Base-by-base conservation (phyloP, 2,329 filamentous ascomycete genomes). In the Mycosphaerelloides madeirae region DNA sequence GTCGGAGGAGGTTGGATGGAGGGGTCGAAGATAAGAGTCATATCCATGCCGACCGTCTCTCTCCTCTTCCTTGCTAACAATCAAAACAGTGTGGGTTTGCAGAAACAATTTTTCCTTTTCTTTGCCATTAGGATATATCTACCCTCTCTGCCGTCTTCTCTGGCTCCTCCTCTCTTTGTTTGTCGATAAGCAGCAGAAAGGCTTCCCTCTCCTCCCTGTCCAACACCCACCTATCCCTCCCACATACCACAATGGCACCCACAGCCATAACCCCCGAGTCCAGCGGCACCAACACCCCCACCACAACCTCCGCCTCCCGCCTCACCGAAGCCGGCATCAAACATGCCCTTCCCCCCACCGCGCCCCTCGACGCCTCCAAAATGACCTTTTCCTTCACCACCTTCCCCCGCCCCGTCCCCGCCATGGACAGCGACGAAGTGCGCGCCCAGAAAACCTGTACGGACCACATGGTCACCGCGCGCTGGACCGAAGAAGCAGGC, bases 391-490 rank as follows among this genome's bases (percentile, higher is more conserved):
- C 65, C 43, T 63, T 66, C 59, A 73, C 67, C 46, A 61, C 57
- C 2, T 43, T 60, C 3, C 70, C 70, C 3, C 68, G 69, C 44
- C 19, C 66, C 19, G 68, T 72, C 3, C 73, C 72, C 29, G 61
- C 53, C 13, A 58, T 65, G 31, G 63, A 66, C 47, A 66, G 65
- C 31, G 54, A 65, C 19, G 70, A 72, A 49, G 62, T 65, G 13
- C 48, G 54, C 51, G 59, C 35, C 59, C 63, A 32, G 63, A 68
- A 67, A 49, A 64, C 66, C 47, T 78, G 75, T 73, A 89, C 86
- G 51, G 89, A 96, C 74, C 90, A 96, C 74, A 95, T 95, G 88
- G 74, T 93, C 58, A 83, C 81, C 40, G 83, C 75, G 15, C 69
- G 72, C 42, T 94, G 88, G 87, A 80, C 75, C 28, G 68, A 66